Base-by-base conservation (phyloP, 495 filamentous ascomycete genomes). In the Hyphodiscus hymeniophilus region DNA sequence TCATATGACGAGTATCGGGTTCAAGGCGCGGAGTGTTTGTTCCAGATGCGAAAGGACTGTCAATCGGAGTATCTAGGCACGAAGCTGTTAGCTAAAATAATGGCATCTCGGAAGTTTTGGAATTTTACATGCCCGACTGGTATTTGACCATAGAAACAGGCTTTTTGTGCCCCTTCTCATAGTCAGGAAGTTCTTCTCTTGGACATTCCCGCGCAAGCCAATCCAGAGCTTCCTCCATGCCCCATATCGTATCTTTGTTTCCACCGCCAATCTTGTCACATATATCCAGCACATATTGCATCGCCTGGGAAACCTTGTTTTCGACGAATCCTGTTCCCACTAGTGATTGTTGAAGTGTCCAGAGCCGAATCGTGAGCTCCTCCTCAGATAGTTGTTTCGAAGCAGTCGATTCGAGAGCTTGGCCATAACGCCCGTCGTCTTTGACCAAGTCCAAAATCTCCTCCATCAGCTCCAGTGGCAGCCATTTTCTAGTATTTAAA, bases 151-250 rank as follows among this genome's bases (percentile, higher is more conserved):
- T 18, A 1, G 10, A 10, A 16, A 42, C 54, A 17, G 21, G 32
- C 38, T 48, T 56, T 3, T 52, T 38, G 26, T 50, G 53, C 47
- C 38, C 51, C 23, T 43, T 68, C 7, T 80, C 79, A 63, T 90
- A 91, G 38, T 79, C 77, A 1, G 82, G 81, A 24, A 92, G 73
- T 56, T 91, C 82, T 4, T 77, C 74, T 51, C 69, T 66, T 13
- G 73, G 66, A 57, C 79, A 84, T 54, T 88, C 74, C 51, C 85
- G 68, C 17, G 87, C 85, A 16, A 96, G 69, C 87, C 86, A 95
- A 55, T 94, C 85, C 23, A 96, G 54, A n/a, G 78, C 76, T 60
- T 92, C 88, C 48, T 92, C 83, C 38, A 96, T 65, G 16, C 89
- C 89, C 84, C 88, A 94, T 10, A 87, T 73, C 3, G 69, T 63